These are phyloP conservation scores for Phytophthora ramorum DNA, from an alignment of 352 stramenopile genomes.

Conservation along the genomic window DNA sequence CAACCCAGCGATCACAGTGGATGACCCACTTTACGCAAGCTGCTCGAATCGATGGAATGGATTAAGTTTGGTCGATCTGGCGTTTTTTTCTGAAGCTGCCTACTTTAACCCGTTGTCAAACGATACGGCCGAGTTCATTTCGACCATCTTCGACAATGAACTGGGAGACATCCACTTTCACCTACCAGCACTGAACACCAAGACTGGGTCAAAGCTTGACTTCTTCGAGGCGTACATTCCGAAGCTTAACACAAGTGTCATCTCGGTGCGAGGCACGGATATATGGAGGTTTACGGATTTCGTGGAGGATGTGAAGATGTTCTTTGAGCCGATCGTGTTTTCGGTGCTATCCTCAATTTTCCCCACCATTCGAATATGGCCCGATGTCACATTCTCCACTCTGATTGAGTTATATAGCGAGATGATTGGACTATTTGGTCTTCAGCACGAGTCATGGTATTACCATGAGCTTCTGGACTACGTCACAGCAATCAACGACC, in stretches of 20 bases:
- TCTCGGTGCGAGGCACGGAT: constrained; percentile 89
- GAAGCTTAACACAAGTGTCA: constrained; percentile 84
- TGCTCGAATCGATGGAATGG: constrained; percentile 81
- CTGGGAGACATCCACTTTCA: constrained; percentile 59
- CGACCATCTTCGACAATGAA: constrained; percentile 63
- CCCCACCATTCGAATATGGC: constrained; percentile 92
- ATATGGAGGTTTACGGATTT: constrained; percentile 92
- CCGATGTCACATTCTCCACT: constrained; percentile 88
- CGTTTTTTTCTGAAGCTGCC: constrained; percentile 84
- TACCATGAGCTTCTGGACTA: constrained; percentile 90
- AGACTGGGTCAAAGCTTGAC: constrained; percentile 84
- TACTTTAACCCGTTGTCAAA: constrained; percentile 91
- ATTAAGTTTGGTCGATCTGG: constrained; percentile 82
- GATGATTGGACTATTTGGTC: constrained; percentile 86
- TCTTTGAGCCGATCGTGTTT: constrained; percentile 91
- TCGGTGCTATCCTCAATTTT: constrained; percentile 90
- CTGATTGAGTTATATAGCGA: constrained; percentile 90
- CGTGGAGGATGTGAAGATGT: constrained; percentile 93
- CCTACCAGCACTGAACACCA: constrained; percentile 77
- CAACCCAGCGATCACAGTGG: constrained; percentile 43
- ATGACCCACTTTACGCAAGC: constrained; percentile 73
- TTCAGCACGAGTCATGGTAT: constrained; percentile 90
- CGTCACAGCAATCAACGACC: constrained; percentile 76
- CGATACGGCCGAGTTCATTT: constrained; percentile 71
- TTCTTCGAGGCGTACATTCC: constrained; percentile 87